Percentiles rank a stretch among this genome's conserved stretches.
These are phyloP conservation scores for Exophiala oligosperma DNA, from an alignment of 2,329 filamentous ascomycete genomes.

Conservation along the genomic window DNA sequence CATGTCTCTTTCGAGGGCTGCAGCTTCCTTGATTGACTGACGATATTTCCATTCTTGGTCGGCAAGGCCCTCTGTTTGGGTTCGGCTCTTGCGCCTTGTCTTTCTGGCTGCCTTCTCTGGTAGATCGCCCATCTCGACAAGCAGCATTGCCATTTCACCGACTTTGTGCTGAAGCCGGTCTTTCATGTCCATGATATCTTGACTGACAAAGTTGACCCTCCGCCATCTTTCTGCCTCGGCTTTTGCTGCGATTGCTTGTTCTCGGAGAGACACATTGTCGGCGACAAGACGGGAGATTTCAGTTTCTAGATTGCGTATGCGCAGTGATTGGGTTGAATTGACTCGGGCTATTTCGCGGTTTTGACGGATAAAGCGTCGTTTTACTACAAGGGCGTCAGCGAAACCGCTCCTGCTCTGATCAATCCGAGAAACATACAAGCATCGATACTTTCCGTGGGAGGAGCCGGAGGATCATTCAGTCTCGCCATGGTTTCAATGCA, in stretches of 20 bases:
- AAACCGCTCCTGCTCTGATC: not conserved
- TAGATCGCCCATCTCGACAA: constrained; percentile 53
- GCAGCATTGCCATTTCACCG: constrained; percentile 54
- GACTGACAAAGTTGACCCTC: constrained; percentile 44
- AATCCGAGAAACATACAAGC: constrained; percentile 39
- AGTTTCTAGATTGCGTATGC: constrained; percentile 63
- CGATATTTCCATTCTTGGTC: constrained; percentile 32
- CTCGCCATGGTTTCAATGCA: constrained; percentile 43
- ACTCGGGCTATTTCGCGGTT: constrained; percentile 66
- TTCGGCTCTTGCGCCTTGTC: constrained; percentile 19
- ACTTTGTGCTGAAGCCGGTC: constrained; percentile 57
- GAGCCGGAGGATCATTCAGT: constrained; percentile 46
- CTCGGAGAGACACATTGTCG: constrained; percentile 61
- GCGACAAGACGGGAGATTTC: constrained; percentile 60
- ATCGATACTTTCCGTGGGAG: constrained; percentile 48
- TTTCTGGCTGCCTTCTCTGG: constrained; percentile 19
- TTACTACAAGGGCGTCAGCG: constrained; percentile 42
- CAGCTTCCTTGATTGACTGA: constrained; percentile 22
- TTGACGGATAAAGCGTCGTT: constrained; percentile 64
- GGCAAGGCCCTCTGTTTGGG: constrained; percentile 27
- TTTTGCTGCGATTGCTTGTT: constrained; percentile 59
- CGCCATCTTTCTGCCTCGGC: constrained; percentile 53
- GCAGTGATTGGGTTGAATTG: constrained; percentile 64
- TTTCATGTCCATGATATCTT: constrained; percentile 54
- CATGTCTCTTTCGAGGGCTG: constrained; percentile 33